phyloP scores from a whole-genome alignment of 2,329 filamentous ascomycete species.

The Pseudogymnoascus pannorum region DNA sequence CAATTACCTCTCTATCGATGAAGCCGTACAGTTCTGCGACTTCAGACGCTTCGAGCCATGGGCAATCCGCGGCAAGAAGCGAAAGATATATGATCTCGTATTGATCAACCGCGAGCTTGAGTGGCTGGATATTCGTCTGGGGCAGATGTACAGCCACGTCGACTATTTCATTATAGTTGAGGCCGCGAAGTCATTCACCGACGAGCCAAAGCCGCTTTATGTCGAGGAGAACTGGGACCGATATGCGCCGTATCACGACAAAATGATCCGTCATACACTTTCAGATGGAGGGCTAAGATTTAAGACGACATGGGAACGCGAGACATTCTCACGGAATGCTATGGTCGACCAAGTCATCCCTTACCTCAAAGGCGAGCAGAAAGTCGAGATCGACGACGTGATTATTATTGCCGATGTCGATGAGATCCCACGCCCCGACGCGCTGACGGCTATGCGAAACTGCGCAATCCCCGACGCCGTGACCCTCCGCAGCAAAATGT shows the following conservation, averaged over 20 bases:
- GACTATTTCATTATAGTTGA: slow-evolving; percentile 62
- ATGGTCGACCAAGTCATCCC: slow-evolving; percentile 47
- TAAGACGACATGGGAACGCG: slow-evolving; percentile 40
- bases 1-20: slow-evolving; percentile 3
- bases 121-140: slow-evolving; percentile 57
- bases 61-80: slow-evolving; percentile 20
- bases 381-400: slow-evolving; percentile 33
- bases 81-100: slow-evolving; percentile 55
- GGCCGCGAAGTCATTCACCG: slow-evolving; percentile 50
- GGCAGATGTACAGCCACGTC: slow-evolving; percentile 48
- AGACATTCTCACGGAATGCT: slow-evolving; percentile 47
- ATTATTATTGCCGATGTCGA: slow-evolving; percentile 40
- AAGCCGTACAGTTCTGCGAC: slow-evolving; percentile 26
- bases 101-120: slow-evolving; percentile 58
- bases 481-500: slow-evolving; percentile 31
- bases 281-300: slow-evolving; percentile 36
- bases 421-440: slow-evolving; percentile 35
- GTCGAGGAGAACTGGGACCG: slow-evolving; percentile 45
- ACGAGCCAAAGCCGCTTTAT: slow-evolving; percentile 45
- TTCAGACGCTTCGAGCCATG: slow-evolving; percentile 32
- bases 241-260: slow-evolving; percentile 46
- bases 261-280: slow-evolving; percentile 54
- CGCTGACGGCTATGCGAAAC: slow-evolving; percentile 30
- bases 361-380: slow-evolving; percentile 28
- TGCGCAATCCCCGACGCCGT: slow-evolving; percentile 30